Percentiles rank a stretch among this genome's conserved stretches.
Evolutionary conservation across 1,284 basidiomycete genomes (phyloP).

Genomic region (Rhodotorula sp.): DNA sequence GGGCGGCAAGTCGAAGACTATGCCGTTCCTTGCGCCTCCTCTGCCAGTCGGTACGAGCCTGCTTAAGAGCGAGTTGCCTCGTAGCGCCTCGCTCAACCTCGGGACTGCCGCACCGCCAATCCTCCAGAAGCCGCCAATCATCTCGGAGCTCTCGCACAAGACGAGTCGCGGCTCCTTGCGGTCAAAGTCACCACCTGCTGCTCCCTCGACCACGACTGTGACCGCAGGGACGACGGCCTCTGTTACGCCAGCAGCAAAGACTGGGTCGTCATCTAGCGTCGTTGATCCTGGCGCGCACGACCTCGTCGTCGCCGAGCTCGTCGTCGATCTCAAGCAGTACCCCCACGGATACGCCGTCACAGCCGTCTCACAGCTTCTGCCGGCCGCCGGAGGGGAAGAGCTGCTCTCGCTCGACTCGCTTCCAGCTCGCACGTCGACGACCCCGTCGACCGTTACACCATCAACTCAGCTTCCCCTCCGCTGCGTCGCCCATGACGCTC

Average conservation of each 20-base stretch:
- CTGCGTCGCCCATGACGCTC: slow-evolving; percentile 39
- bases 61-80: slow-evolving; percentile 30
- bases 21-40: slow-evolving; percentile 13
- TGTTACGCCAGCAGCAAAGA: not conserved
- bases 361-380: slow-evolving; percentile 17
- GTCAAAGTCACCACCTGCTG: slow-evolving; percentile 5
- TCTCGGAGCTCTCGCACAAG: slow-evolving; percentile 32
- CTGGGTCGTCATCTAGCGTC: not conserved
- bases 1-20: slow-evolving; percentile 3
- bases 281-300: slow-evolving; percentile 26
- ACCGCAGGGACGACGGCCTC: not conserved
- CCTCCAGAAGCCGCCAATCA: slow-evolving; percentile 26
- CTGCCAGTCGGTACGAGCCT: slow-evolving; percentile 26
- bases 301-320: slow-evolving; percentile 37
- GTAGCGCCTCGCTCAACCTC: slow-evolving; percentile 33
- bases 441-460: not conserved
- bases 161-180: slow-evolving; percentile 23
- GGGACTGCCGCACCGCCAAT: slow-evolving; percentile 19
- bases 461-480: slow-evolving; percentile 28
- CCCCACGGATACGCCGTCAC: slow-evolving; percentile 38
- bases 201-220: not conserved
- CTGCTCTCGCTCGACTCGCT: slow-evolving; percentile 34
- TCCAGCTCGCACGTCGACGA: not conserved
- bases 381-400: not conserved
- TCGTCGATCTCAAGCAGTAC: slow-evolving; percentile 42